A percentile compares a stretch with the other conserved stretches of the same genome.
These are phyloP conservation scores for Yamadazyma aaseri DNA, from an alignment of 1,139 yeast species.

Conservation along the genomic window DNA sequence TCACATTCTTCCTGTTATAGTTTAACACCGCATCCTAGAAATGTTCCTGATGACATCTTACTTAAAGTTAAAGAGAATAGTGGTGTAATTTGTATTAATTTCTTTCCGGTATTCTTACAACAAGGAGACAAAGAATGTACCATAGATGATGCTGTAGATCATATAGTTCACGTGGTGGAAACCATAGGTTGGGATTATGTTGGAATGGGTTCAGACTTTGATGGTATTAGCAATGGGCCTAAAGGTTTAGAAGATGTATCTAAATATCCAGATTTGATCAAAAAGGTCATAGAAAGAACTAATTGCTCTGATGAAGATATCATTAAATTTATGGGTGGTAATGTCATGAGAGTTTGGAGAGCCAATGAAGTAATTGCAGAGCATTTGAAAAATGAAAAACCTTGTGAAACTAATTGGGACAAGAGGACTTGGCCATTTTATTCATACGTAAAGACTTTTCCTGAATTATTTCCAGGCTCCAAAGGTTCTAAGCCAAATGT, in stretches of 20 bases:
- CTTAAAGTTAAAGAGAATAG: constrained; percentile 36
- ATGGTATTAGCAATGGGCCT: constrained; percentile 51
- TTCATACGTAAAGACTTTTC: constrained; percentile 28
- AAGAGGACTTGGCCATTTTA: constrained; percentile 41
- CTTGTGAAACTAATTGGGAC: constrained; percentile 43
- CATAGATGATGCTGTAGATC: constrained; percentile 50
- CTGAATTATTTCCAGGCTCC: constrained; percentile 40
- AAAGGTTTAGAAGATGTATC: constrained; percentile 52
- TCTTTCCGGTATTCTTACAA: constrained; percentile 42
- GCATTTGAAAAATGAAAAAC: constrained; percentile 15
- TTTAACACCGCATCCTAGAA: constrained; percentile 41
- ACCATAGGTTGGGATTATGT: constrained; percentile 55
- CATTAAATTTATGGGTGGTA: constrained; percentile 45
- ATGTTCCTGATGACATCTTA: constrained; percentile 50
- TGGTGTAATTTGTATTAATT: constrained; percentile 51
- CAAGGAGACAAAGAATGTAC: constrained; percentile 23
- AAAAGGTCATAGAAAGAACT: constrained; percentile 34
- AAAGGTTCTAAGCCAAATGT: constrained; percentile 4
- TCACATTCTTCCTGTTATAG: constrained; percentile 49
- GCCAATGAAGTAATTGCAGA: constrained; percentile 38
- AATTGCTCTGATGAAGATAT: constrained; percentile 44
- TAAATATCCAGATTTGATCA: constrained; percentile 49
- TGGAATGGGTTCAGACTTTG: constrained; percentile 55
- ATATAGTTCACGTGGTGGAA: constrained; percentile 41
- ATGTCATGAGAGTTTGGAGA: constrained; percentile 50